Conservation (phyloP, 495 filamentous ascomycete genomes). For the Penicillium soppii region DNA sequence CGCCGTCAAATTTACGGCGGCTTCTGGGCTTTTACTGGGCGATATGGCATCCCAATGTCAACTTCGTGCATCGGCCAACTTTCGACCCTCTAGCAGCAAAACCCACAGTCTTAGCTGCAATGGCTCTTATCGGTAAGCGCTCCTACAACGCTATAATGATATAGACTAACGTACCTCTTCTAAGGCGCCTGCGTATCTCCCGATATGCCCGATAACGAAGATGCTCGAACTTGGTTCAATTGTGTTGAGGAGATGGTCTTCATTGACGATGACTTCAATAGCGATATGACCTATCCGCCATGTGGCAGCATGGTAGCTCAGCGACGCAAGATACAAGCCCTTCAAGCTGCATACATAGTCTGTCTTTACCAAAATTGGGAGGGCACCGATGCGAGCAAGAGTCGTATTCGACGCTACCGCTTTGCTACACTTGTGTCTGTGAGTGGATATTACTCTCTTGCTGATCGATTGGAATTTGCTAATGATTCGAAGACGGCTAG, state of each 20-base stretch:
- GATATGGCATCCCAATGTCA: slow-evolving; percentile 26
- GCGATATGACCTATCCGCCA: slow-evolving; percentile 9
- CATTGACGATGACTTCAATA: slow-evolving; percentile 25
- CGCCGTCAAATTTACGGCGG: slow-evolving; percentile 17
- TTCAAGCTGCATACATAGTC: slow-evolving; percentile 29
- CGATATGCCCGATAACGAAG: slow-evolving; percentile 19
- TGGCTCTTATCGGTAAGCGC: slow-evolving; percentile 18
- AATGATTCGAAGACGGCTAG: slow-evolving; percentile 14
- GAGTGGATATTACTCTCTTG: background rate
- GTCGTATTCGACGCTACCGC: slow-evolving; percentile 21
- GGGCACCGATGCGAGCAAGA: slow-evolving; percentile 20
- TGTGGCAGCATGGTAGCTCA: slow-evolving; percentile 1
- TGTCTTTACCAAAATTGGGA: slow-evolving; percentile 30
- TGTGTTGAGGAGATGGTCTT: slow-evolving; percentile 25
- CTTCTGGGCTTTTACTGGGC: slow-evolving; percentile 21
- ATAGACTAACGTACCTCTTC: background rate
- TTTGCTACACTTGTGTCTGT: slow-evolving; percentile 24
- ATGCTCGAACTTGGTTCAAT: slow-evolving; percentile 22
- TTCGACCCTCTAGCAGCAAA: slow-evolving; percentile 18
- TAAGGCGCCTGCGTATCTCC: slow-evolving; percentile 22
- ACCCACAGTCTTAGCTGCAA: slow-evolving; percentile 17
- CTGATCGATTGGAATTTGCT: background rate
- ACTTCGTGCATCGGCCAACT: slow-evolving; percentile 21
- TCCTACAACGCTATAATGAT: no score
- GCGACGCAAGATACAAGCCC: slow-evolving; percentile 16